Evolutionary conservation across 805 yeast genomes (phyloP), one percentile per base, ranked within the genome.

Genomic region (Starmerella cellae): DNA sequence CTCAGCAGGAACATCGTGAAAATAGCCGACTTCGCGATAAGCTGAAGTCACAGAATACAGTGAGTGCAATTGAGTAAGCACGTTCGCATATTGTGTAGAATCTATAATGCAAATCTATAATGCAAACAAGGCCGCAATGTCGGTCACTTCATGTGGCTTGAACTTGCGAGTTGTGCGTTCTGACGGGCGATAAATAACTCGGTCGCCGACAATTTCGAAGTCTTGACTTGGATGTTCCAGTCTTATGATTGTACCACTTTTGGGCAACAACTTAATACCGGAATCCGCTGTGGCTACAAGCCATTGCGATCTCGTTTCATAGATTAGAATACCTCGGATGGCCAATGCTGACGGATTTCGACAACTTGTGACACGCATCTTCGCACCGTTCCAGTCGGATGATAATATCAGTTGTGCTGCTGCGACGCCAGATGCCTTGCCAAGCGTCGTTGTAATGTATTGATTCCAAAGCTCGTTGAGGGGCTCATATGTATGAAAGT

Each of bases 131-230:
- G 39, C 41, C n/a, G 46, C 52, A 46, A 75, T 53, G 55, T 77
- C 81, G 45, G 73, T 79, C 29, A 82, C 83, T 26, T 73, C 71
- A 51, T 79, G 91, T 44, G 77, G 73, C 62, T 87, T 87, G 67
- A 84, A 84, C 64, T 87, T 84, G 53, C 81, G 74, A 20, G 79
- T 82, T 0, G 94, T 75, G 44, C 97, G 68, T 53, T 87, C 96
- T 9, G 74, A 74, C 33, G 87, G 69, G 57, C 93, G 69, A 46
- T 77, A 72, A 46, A 76, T 74, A 51, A 87, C 71, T 45, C 96
- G 65, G 34, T 84, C 79, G 1, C 97, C 97, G 9, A 85, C 78
- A 70, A 82, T 81, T 17, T 70, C 71, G 14, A 77, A 50, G 19
- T 63, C 61, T 1, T 67, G 66, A 8, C 44, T 48, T 4, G 32